Evolutionary conservation across 768 basidiomycete genomes (phyloP), one percentile per base, ranked within the genome.

Genomic region (Mycena polygramma): DNA sequence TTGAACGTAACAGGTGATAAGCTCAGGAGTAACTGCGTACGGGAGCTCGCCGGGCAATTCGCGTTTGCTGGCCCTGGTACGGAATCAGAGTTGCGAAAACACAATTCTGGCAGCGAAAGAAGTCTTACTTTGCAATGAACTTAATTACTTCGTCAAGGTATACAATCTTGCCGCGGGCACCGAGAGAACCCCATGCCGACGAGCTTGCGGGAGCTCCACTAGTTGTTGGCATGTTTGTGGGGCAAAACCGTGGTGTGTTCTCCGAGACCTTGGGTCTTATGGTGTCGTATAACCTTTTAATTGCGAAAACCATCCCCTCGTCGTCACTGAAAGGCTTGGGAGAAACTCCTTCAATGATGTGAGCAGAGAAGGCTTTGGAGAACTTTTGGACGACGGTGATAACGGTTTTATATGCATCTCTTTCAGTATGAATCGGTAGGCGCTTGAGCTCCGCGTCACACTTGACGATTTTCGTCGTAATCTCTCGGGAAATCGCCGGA

Each of bases 21-120:
- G 61, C 26, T 19, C n/a, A 52, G 30, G 66, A 55, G 24, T 22
- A 22, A 68, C 62, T 48, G 53, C 24, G 59, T 57, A 68, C 10
- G 66, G 66, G 53, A 68, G 66, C n/a, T 68, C 66, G 20, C 59
- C 53, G 20, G 66, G 66, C 43, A 68, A 35, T 55, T 37, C 35
- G 19, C 66, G 66, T 13, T 24, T 68, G 46, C n/a, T n/a, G 36
- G 66, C 36, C 45, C 66, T 68, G 53, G 37, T 4, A 24, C 51
- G 60, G 24, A 63, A 24, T 54, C 43, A 54, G 7, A 49, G 53
- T 22, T 19, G 17, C n/a, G n/a, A n/a, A n/a, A 26, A 55, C 24
- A 30, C 14, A 37, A 20, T 24, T 55, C 48, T n/a, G 48, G 48
- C 30, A 8, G 35, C 19, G 39, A 43, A 35, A 20, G 48, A 20